These are phyloP conservation scores for Hysterium pulicare DNA, from an alignment of 2,329 filamentous ascomycete species.

Conservation along the genomic window DNA sequence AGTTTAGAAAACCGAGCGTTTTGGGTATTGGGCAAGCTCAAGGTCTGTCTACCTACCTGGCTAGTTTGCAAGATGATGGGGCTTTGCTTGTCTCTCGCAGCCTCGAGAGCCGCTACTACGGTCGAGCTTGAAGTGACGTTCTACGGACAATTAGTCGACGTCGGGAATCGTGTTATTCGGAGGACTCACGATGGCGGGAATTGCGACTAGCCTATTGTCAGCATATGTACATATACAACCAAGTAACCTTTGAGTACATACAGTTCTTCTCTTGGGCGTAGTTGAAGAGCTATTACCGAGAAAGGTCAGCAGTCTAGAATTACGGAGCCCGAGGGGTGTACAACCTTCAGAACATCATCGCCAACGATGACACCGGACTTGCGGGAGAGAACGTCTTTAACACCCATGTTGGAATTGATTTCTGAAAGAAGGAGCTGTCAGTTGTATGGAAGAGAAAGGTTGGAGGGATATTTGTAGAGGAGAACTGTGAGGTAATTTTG, in stretches of 20 bases:
- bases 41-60: slow-evolving; percentile 61
- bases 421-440: slow-evolving; percentile 5
- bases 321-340: neutral
- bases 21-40: no score
- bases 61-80: slow-evolving; percentile 92
- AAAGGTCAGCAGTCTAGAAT: slow-evolving; percentile 7
- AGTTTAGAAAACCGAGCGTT: no score
- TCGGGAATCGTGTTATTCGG: neutral
- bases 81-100: slow-evolving; percentile 84
- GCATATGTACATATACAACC: neutral
- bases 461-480: neutral
- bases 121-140: slow-evolving; percentile 94
- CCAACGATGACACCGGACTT: slow-evolving; percentile 63
- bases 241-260: slow-evolving; percentile 6
- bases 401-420: slow-evolving; percentile 40
- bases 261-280: slow-evolving; percentile 77
- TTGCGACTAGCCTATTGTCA: slow-evolving; percentile 35
- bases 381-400: slow-evolving; percentile 55
- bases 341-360: slow-evolving; percentile 55
- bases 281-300: slow-evolving; percentile 69
- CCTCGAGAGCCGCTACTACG: slow-evolving; percentile 84
- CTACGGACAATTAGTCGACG: slow-evolving; percentile 14
- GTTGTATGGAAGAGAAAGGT: slow-evolving; percentile 2
- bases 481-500: slow-evolving; percentile 5
- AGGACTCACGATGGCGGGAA: slow-evolving; percentile 30